Base-by-base conservation (phyloP, 768 basidiomycete species). In the Imleria badia region DNA sequence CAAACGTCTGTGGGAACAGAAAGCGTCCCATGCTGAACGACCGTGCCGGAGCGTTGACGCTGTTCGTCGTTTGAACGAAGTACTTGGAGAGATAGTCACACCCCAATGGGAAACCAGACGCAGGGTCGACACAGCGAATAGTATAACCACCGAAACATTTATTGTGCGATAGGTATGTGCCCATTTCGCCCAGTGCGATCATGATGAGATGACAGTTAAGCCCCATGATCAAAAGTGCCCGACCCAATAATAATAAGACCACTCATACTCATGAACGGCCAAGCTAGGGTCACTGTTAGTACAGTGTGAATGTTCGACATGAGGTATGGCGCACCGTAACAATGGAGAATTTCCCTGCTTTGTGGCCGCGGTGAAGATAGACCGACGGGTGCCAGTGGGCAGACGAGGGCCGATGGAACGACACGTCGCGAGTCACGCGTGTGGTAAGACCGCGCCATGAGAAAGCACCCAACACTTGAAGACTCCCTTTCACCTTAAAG, bases 61-160 rank as follows among this genome's bases (percentile, higher is more conserved):
- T 86, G 59, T 83, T 84, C 0, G 82, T 81, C 12, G 85, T 85
- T 31, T 84, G 83, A 48, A 87, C 79, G 14, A 85, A 68, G 75
- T 84, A 76, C 77, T 83, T 83, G 55, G 79, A 64, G 40, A 85
- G 70, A 63, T 86, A 84, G 65, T 85, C 85, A 39, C 42, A 56
- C 45, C 47, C 56, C 40, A 59, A 62, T 15, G 82, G 84, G 65
- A 87, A 87, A 36, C 83, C 85, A 42, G 86, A 76, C 20, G 85
- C 84, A 47, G 85, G 85, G 66, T 87, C 85, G 20, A 82, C 80
- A 60, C 84, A 85, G 45, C 85, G 80, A 2, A 83, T 80, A 0
- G 84, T 83, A 61, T 85, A 84, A 3, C 83, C 83, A 48, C 69
- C 60, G 57, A 73, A 77, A 3, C 81, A 84, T 57, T 82, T 82